Conservation (phyloP, 2,329 filamentous ascomycete genomes). For the Trichoderma sp. region DNA sequence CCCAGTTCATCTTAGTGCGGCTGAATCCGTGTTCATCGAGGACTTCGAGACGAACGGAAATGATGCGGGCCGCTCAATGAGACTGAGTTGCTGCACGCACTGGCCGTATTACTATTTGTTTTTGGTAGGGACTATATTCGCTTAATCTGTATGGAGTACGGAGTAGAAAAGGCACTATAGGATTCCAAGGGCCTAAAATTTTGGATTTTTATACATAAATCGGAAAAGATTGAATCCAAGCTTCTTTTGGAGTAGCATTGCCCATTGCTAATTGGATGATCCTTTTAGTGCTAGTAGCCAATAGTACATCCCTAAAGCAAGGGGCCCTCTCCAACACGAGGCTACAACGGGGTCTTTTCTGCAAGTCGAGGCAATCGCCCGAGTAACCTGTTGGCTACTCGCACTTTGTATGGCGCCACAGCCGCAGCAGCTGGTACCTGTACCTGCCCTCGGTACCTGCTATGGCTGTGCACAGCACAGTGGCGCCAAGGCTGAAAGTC, state of each 20-base stretch:
- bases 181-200: background rate
- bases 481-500: constrained; percentile 13
- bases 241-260: background rate
- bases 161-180: background rate
- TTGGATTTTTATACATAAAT: background rate
- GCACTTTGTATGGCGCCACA: background rate
- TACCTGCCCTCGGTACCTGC: background rate
- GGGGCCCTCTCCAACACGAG: constrained; percentile 9
- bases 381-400: background rate
- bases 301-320: background rate
- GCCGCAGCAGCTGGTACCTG: background rate
- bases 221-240: background rate
- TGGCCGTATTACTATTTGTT: too few relatives aligned
- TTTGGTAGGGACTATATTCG: background rate
- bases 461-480: constrained; percentile 16
- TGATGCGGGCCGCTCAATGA: background rate
- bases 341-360: constrained; percentile 3
- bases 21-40: background rate
- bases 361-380: background rate
- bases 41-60: background rate
- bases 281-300: constrained; percentile 4
- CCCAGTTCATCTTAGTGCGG: constrained; percentile 13
- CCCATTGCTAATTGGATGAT: background rate
- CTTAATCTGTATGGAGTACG: background rate
- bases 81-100: background rate